Base-by-base conservation (phyloP, 1,139 yeast genomes). In the Suhomyces ambrosiae region DNA sequence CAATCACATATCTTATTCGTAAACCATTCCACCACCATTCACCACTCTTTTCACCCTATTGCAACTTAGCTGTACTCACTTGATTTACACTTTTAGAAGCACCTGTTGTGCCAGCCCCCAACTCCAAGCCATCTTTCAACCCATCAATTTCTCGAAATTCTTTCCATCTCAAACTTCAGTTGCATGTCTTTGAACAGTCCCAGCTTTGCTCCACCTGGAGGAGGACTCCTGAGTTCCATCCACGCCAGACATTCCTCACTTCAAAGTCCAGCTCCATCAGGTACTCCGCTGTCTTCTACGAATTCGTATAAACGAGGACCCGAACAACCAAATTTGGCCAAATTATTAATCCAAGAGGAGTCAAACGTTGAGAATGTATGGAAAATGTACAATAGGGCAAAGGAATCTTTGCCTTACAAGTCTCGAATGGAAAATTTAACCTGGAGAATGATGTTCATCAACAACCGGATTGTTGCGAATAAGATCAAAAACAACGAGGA, bases 401-500 rank as follows among this genome's bases (percentile, higher is more conserved):
- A 77, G 47, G 80, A 85, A n/a, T 74, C 83, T n/a, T 65, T 87
- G 33, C 95, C 95, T 1, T 81, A 84, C 58, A 75, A 78, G 42
- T 74, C 78, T 28, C 68, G 96, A 32, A 82, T 87, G 81, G 88
- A 85, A 55, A 87, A 87, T 56, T 63, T 87, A 35, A 82, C 94
- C 9, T 87, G 96, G 96, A 63, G 96, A 45, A 75, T 88, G 79
- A 83, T 87, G 89, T 76, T 74, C 35, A 65, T 84, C 52, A 76
- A 77, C 45, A 57, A 69, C 28, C 29, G 31, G 11, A 36, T 9
- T 14, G 26, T 14, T 25, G 26, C 18, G 16, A 22, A 7, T 11
- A 31, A 19, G n/a, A 25, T 10, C 16, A 21, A 12, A 10, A 19
- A 23, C 11, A 13, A 13, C 9, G 10, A 23, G 19, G 15, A 8